Evolutionary conservation across 352 stramenopile species (phyloP), one percentile per base, ranked within the genome.

Genomic region (Pythium plurisporium): DNA sequence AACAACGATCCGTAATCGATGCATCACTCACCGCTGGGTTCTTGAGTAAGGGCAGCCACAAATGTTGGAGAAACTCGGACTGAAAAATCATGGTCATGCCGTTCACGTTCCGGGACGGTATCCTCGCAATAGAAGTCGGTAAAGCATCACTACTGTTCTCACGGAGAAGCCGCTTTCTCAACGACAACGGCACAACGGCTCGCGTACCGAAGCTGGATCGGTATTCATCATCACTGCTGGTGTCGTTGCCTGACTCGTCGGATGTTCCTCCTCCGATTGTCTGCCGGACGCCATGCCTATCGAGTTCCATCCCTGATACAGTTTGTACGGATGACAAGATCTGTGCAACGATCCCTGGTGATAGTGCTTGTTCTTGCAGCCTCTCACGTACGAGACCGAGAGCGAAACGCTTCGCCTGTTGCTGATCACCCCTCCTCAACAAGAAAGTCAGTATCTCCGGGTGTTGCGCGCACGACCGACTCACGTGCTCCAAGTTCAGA

Each of bases 401-500:
- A 17, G 73, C 72, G 27, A 90, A 65, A 11, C 52, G 22, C 52
- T 84, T 92, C 2, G 73, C 76, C 12, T 70, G 33, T 19, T 65
- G 52, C 15, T 77, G 41, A 36, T 88, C 74, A 0, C 70, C 71
- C 59, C 82, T 64, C 27, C 82, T 73, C 26, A 90, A 43, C 8
- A 92, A 57, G 48, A 92, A 92, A 11, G 76, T 64, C 4, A 92
- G 22, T n/a, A 92, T 79, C 34, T 87, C 78, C 15, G 50, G 59
- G 52, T 90, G 74, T 2, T 74, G 76, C 3, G 77, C 76, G 30
- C 74, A 80, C 11, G 79, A 86, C 10, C 72, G 81, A 42, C 47
- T 73, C 20, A 92, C 57, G n/a, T 82, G 72, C 0, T 58, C 50
- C 5, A 90, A 52, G 59, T 92, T 87, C n/a, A 89, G 50, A 49